Conservation (phyloP, 1,284 basidiomycete genomes). For the Cystobasidium slooffiae region DNA sequence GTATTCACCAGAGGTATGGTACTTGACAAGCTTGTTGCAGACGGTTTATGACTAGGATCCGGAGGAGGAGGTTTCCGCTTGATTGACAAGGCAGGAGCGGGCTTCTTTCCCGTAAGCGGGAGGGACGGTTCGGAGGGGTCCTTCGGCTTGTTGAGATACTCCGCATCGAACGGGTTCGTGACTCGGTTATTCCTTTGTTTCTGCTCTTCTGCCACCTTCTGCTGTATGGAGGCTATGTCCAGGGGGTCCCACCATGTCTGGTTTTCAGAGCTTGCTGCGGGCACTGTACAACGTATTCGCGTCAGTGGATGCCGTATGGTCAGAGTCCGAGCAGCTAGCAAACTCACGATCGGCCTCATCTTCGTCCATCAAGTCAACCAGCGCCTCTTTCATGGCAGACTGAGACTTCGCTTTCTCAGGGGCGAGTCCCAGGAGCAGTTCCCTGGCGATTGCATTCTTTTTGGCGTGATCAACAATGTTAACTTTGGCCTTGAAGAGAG, state of each 20-base stretch:
- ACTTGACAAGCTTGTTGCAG: neutral
- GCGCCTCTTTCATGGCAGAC: neutral
- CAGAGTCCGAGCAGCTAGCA: neutral
- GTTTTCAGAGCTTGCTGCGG: constrained; percentile 29
- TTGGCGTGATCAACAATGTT: constrained; percentile 32
- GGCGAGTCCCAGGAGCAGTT: constrained; percentile 18
- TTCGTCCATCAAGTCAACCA: constrained; percentile 22
- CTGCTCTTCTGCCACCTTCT: neutral
- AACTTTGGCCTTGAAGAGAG: constrained; percentile 35
- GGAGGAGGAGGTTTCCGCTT: constrained; percentile 39
- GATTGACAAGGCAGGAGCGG: neutral
- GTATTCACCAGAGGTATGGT: constrained; percentile 1
- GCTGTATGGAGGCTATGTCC: constrained; percentile 20
- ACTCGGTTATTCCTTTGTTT: neutral
- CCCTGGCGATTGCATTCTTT: constrained; percentile 18
- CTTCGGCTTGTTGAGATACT: neutral
- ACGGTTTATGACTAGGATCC: constrained; percentile 25
- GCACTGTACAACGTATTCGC: constrained; percentile 8
- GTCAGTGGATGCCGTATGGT: neutral
- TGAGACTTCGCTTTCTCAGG: constrained; percentile 12
- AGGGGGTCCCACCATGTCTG: constrained; percentile 40
- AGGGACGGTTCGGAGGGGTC: neutral
- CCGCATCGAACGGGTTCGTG: constrained; percentile 40
- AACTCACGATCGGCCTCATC: constrained; percentile 12
- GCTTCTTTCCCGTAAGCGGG: neutral